Evolutionary conservation across 345 rosid genomes (phyloP).

Genomic region (Hevea brasiliensis): DNA sequence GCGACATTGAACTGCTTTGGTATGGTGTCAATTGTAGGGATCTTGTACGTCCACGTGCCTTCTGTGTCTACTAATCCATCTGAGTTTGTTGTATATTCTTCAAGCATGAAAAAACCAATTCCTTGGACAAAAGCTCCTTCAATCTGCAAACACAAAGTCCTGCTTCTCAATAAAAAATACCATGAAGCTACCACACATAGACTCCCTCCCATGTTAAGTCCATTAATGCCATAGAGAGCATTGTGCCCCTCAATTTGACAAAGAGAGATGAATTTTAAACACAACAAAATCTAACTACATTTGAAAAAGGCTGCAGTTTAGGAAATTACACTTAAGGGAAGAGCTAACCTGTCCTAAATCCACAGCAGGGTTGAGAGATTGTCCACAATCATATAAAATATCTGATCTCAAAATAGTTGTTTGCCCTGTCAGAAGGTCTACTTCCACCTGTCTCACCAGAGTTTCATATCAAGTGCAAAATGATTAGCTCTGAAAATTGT

Average conservation of each 20-base stretch:
- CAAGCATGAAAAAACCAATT: conserved; percentile 85
- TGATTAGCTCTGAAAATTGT: neutral
- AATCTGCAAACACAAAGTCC: conserved; percentile 39
- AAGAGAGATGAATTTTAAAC: neutral
- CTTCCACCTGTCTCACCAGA: conserved; percentile 64
- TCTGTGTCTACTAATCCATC: conserved; percentile 79
- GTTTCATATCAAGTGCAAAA: neutral
- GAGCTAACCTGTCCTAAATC: conserved; percentile 89
- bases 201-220: no score
- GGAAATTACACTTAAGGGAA: neutral
- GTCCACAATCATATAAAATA: no score
- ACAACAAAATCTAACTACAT: neutral
- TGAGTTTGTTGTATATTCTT: conserved; percentile 71
- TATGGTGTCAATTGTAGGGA: conserved; percentile 77
- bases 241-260: neutral
- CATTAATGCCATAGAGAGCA: neutral
- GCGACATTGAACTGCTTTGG: conserved; percentile 78
- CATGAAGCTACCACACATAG: neutral
- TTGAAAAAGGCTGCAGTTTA: no score
- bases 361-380: conserved; percentile 92
- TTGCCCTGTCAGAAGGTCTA: conserved; percentile 76
- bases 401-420: no score
- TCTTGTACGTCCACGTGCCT: conserved; percentile 74
- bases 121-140: conserved; percentile 97
- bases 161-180: neutral